Evolutionary conservation across 768 basidiomycete genomes (phyloP), one percentile per base, ranked within the genome.

Genomic region (Pisolithus microcarpus): DNA sequence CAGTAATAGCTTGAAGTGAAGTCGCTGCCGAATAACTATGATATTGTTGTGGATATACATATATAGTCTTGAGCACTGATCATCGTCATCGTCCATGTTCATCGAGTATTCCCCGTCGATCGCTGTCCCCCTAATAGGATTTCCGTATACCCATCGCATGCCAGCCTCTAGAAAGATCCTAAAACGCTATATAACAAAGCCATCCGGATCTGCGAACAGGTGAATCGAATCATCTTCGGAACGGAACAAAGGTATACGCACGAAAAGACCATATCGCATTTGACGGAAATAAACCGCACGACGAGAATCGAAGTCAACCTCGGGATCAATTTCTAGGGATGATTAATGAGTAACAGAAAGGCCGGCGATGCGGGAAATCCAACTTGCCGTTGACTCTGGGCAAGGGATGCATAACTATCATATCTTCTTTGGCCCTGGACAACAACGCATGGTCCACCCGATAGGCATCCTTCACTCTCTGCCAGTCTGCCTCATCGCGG

Each of bases 371-470:
- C 23, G 23, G 43, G 16, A 44, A 44, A 31, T 52, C 11, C 0
- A 4, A 64, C 80, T 56, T 56, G 84, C 90, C 90, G 53, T 90
- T 91, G 46, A 95, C 83, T 61, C 96, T 72, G 13, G 96, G 96
- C 19, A 99, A 75, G n/a, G 96, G 96, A 68, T 99, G 96, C 93
- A 99, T 95, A 57, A 98, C 92, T 52, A 98, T 97, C 84, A 96
- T 91, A 48, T 93, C 89, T 56, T 91, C 87, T 73, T 98, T 98
- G 9, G 96, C 95, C 39, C 88, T 77, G 5, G 92, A 83, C 24
- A 99, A 76, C 30, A 98, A 82, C 10, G 94, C 89, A 62, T 98
- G 96, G 68, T 98, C 91, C 49, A 99, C 81, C 31, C 91, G 76
- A 66, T 95, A 98, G 15, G 85, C 81, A 63, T 95, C 88, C 74